These are phyloP conservation scores for Chlorella sp. DNA, from an alignment of 139 green algal genomes.

Conservation along the genomic window DNA sequence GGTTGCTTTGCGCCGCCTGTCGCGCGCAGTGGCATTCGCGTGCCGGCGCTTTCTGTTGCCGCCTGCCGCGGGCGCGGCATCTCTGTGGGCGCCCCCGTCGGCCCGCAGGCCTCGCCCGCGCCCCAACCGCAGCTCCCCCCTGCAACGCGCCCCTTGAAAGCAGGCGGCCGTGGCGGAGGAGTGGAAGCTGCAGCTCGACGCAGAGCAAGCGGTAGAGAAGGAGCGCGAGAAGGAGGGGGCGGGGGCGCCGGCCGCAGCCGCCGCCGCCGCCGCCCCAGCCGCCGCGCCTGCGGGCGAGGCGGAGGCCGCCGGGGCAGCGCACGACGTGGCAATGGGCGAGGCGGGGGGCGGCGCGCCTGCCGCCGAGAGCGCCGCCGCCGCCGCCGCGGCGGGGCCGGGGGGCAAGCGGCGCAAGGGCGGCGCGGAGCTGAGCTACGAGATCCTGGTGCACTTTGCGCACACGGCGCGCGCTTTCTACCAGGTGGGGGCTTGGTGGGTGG, in stretches of 20 bases:
- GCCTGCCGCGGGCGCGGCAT: no score
- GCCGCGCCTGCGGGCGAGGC: background rate
- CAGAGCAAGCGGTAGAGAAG: conserved; percentile 6
- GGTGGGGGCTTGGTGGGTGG: no score
- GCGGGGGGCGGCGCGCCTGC: background rate
- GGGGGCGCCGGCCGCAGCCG: background rate
- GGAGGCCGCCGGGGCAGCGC: background rate
- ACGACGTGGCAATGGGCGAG: conserved; percentile 15
- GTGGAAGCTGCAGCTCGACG: conserved; percentile 32
- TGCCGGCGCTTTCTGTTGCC: no score
- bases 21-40: no score
- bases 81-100: no score
- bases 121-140: no score
- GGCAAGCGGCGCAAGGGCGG: conserved; percentile 52
- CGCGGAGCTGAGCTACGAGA: conserved; percentile 72
- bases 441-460: conserved; percentile 69
- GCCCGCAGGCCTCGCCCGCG: no score
- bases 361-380: background rate
- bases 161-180: no score
- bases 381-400: background rate
- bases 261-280: background rate
- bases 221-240: conserved; percentile 22
- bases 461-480: conserved; percentile 72
- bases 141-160: no score
- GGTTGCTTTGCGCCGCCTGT: no score